These are phyloP conservation scores for Teratosphaeria pseudoeucalypti DNA, from an alignment of 2,329 filamentous ascomycete species.

Conservation along the genomic window DNA sequence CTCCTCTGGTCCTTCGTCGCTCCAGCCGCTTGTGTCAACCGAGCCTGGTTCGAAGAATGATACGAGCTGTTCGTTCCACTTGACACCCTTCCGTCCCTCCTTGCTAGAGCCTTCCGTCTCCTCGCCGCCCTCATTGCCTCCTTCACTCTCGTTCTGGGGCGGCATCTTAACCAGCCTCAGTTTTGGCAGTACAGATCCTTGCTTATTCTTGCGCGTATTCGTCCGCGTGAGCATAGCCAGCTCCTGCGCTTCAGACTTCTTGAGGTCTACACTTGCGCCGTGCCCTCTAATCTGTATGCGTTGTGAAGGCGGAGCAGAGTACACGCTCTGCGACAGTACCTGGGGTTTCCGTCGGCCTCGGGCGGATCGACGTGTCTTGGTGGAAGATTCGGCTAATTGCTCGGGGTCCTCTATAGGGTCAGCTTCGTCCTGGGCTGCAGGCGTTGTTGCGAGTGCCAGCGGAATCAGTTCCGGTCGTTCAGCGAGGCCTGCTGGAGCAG, in stretches of 20 bases:
- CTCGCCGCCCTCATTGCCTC: constrained; percentile 2
- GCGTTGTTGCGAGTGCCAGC: constrained; percentile 4
- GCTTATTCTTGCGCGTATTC: constrained; percentile 44
- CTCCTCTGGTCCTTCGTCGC: constrained; percentile 11
- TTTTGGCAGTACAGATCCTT: constrained; percentile 33
- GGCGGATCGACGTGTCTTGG: constrained; percentile 8
- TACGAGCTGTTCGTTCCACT: constrained; percentile 38
- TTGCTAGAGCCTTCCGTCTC: constrained; percentile 7
- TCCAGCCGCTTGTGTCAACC: constrained; percentile 11
- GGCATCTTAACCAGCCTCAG: constrained; percentile 33
- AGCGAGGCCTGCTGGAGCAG: neutral
- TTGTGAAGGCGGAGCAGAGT: neutral
- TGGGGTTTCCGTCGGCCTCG: constrained; percentile 14
- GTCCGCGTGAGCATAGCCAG: constrained; percentile 34
- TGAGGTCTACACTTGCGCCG: constrained; percentile 33
- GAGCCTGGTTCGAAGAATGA: constrained; percentile 31
- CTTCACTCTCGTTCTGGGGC: constrained; percentile 4
- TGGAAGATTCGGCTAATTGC: neutral
- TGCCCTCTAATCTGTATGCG: constrained; percentile 35
- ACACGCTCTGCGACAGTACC: constrained; percentile 2
- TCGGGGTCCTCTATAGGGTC: constrained; percentile 2
- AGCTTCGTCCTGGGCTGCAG: constrained; percentile 4
- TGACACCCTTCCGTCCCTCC: constrained; percentile 23
- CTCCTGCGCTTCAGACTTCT: constrained; percentile 40
- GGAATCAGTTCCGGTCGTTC: constrained; percentile 8